Evolutionary conservation across 306 rosid species (phyloP), one percentile per base, ranked within the genome.

Genomic region (Coriaria nepalensis): DNA sequence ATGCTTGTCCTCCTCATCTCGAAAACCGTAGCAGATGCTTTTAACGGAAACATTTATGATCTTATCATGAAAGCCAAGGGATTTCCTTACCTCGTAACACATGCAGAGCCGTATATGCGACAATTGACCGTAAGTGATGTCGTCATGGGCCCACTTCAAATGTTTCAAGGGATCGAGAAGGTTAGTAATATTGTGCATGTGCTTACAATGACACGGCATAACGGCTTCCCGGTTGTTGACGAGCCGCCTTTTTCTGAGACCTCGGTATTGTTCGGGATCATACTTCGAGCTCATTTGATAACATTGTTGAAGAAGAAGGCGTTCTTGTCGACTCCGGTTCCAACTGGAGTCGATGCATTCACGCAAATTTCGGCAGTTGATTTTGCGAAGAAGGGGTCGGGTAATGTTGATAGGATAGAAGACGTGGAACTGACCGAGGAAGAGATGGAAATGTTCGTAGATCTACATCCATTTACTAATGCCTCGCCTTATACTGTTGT

Each of bases 41-140:
- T 92, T 83, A 92, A 79, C 50, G 66, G 71, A 43, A 82, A 75
- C 58, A 78, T 92, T 45, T 85, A 85, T 52, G 90, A 92, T 63
- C 76, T 79, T 53, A 92, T 92, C 52, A 81, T 92, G 94, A 92
- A 79, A 75, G 81, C 80, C 11, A 92, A 92, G 70, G 96, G 98
- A 47, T 70, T 92, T 44, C 98, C 98, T 41, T 92, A 82, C 62
- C 74, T 92, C n/a, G 78, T 69, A 70, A 63, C 68, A 59, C 96
- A 82, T 50, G 94, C 75, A 33, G 98, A 92, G 65, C 87, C 96
- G 12, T 92, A 79, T 51, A 85, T 78, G 94, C 73, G 96, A 70
- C 98, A 82, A 68, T 68, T 92, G 59, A 75, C 83, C 2, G 98
- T 85, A 15, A 55, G 67, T 0, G 93, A 85, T 33, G 75, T 92